Base-by-base conservation (phyloP, 352 stramenopile genomes). In the Globisporangium nodosum region DNA sequence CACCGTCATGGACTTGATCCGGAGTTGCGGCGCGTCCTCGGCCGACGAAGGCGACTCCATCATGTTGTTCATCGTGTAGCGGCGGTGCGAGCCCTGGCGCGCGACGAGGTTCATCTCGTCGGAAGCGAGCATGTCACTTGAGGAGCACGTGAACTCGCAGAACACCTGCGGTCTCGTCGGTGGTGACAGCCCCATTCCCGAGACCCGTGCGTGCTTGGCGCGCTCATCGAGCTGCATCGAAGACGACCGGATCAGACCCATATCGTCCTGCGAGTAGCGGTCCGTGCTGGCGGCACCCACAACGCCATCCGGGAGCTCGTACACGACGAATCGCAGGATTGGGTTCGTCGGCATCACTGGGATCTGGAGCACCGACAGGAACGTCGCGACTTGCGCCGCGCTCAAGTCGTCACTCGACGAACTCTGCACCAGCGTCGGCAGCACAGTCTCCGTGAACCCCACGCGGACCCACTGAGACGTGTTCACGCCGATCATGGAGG, bases 311-410 rank as follows among this genome's bases (percentile, higher is more conserved):
- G 70, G 70, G n/a, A 91, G 70, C 58, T 91, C 79, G 61, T 94
- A 92, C 42, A 92, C 78, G 3, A 94, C 80, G 49, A 94, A 94
- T 12, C 84, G 84, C 27, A 94, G 61, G 52, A 88, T 73, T 3
- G 80, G 69, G 30, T 88, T 86, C 4, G 70, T 56, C 27, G 76
- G 67, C 68, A 89, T 78, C 33, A 87, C 68, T 12, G 84, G 81
- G 30, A 92, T 81, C 59, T 94, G 81, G 12, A 94, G 63, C 7
- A 90, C 81, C 15, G 81, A 92, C 66, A 90, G 70, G 56, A 94
- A 94, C 7, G 70, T 84, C 31, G 84, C 81, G 27, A 85, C 70
- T 56, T 91, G 80, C 7, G 65, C 78, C 20, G 55, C 53, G 5
- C 35, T 43, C 18, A 13, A 49, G 18, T 52, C 5, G 48, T 37